These are phyloP conservation scores for Colletotrichum echinochloae DNA, from an alignment of 2,329 filamentous ascomycete species.

Conservation along the genomic window DNA sequence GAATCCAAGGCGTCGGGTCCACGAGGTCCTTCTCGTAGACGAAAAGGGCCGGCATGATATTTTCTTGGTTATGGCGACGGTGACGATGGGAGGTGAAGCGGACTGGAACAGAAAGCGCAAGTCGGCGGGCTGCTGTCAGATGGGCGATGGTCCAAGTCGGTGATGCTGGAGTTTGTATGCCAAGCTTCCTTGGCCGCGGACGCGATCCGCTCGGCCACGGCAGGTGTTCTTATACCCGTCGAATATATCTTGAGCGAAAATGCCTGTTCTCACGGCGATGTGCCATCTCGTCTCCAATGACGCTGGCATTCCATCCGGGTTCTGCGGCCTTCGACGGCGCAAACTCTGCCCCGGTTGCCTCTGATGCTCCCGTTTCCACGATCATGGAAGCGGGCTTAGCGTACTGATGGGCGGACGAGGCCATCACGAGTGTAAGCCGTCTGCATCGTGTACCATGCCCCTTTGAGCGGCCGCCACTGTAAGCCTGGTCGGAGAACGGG, in stretches of 20 bases:
- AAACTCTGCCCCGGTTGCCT: neutral
- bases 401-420: neutral
- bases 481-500: neutral
- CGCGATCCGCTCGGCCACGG: neutral
- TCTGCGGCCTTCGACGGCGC: neutral
- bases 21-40: conserved; percentile 27
- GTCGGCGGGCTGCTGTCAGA: neutral
- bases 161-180: neutral
- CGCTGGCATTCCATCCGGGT: neutral
- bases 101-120: neutral
- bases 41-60: conserved; percentile 20
- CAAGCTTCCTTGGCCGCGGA: neutral
- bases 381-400: no score
- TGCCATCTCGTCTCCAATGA: neutral
- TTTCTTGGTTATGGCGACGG: neutral
- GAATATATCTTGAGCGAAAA: no score
- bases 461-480: conserved; percentile 9
- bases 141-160: neutral
- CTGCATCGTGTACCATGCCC: conserved; percentile 13
- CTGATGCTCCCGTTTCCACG: neutral
- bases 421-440: conserved; percentile 29
- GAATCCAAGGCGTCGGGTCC: conserved; percentile 46
- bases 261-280: no score
- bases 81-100: neutral
- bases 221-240: neutral